Base-by-base conservation (phyloP, 2,329 filamentous ascomycete species). In the Scedosporium aurantiacum region DNA sequence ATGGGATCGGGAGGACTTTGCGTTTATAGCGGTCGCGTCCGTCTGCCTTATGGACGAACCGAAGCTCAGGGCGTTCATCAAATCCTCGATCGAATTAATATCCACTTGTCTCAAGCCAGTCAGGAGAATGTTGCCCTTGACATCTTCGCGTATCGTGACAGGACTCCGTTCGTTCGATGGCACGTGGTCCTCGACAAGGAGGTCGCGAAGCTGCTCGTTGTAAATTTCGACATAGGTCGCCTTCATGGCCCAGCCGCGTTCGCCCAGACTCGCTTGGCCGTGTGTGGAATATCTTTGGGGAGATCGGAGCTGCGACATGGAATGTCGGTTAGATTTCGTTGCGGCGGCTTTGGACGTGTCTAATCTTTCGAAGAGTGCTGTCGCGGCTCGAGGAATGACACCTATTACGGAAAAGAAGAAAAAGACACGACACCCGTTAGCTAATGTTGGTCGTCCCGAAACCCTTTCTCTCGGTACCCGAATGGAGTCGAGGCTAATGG, bases 171-270 rank as follows among this genome's bases (percentile, higher is more conserved):
- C 93, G 64, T 80, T 76, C 5, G 76, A 68, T 1, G 88, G 84
- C 0, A 87, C 82, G 55, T 85, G 75, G 55, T 97, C 93, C 0
- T 91, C 85, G 4, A 96, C 76, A 41, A 99, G 80, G 16, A 99
- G 80, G 78, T 99, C 94, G 67, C 94, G 87, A 32, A 97, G 79
- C 70, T 95, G 89, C 74, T 99, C 94, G 70, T 99, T 97, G 78
- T 99, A 99, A 66, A 99, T 99, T 79, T 97, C 84, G 65, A 97
- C 90, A 70, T 97, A 97, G 1, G 92, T 97, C 10, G 93, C 94
- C 72, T 89, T 96, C 68, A 99, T 78, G 60, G 90, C 88, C 94
- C 94, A 99, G 64, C 82, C 89, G 73, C 88, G 91, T 57, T 94
- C 89, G 2, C 75, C 70, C 50, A 79, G 76, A 62, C 84, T 73